These are phyloP conservation scores for Papiliotrema flavescens DNA, from an alignment of 1,284 basidiomycete genomes.

Conservation along the genomic window DNA sequence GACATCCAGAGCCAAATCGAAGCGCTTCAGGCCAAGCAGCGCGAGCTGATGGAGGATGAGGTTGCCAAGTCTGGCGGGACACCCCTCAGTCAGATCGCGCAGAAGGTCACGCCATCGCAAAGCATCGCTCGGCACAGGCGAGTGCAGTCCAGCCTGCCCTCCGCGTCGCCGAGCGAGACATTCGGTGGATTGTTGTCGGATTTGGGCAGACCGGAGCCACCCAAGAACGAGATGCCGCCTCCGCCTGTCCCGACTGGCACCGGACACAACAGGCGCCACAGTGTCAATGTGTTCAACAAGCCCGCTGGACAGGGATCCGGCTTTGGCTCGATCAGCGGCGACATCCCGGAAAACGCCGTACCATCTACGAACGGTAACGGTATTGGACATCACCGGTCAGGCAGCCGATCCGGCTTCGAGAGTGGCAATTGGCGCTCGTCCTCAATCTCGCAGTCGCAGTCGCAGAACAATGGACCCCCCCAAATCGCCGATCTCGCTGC, in stretches of 20 bases:
- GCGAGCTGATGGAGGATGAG: conserved; percentile 80
- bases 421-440: conserved; percentile 66
- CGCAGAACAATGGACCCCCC: conserved; percentile 57
- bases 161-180: conserved; percentile 37
- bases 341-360: conserved; percentile 39
- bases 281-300: conserved; percentile 70
- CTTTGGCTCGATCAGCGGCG: conserved; percentile 25
- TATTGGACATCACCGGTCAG: conserved; percentile 66
- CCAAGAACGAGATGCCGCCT: conserved; percentile 29
- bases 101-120: conserved; percentile 20
- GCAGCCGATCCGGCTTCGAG: conserved; percentile 50
- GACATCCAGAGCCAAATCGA: conserved; percentile 87
- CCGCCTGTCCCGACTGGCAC: conserved; percentile 44
- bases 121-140: conserved; percentile 65
- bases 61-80: conserved; percentile 65
- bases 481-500: conserved; percentile 78
- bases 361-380: conserved; percentile 22
- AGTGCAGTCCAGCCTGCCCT: conserved; percentile 67
- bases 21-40: conserved; percentile 81
- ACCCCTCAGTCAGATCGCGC: conserved; percentile 52
- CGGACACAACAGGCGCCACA: conserved; percentile 88
- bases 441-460: conserved; percentile 3
- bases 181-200: conserved; percentile 2
- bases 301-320: conserved; percentile 32
- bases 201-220: conserved; percentile 2